Conservation (phyloP, 1,284 basidiomycete species). For the Microbotryomycetes sp. region DNA sequence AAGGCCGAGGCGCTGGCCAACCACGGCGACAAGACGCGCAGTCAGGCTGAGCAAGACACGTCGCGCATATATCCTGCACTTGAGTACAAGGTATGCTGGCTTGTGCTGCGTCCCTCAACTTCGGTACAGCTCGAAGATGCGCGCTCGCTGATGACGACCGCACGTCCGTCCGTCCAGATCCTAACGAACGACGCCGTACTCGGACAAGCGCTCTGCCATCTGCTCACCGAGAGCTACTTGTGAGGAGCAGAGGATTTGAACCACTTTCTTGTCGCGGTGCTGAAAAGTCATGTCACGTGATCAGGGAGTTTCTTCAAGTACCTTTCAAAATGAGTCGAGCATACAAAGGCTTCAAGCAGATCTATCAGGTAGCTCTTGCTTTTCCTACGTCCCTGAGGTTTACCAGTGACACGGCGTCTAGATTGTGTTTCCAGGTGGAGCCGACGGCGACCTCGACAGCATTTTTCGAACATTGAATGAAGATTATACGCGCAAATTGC, state of each 20-base stretch:
- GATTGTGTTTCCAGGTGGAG: slow-evolving; percentile 30
- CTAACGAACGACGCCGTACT: slow-evolving; percentile 29
- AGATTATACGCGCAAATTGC: slow-evolving; percentile 15
- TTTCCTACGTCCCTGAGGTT: background rate
- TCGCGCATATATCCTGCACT: slow-evolving; percentile 17
- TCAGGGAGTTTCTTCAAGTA: slow-evolving; percentile 21
- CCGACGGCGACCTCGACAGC: slow-evolving; percentile 21
- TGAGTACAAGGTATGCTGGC: slow-evolving; percentile 27
- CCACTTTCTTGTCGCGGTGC: background rate
- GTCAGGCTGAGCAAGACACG: slow-evolving; percentile 7
- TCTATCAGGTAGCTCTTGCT: background rate
- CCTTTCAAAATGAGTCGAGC: slow-evolving; percentile 33
- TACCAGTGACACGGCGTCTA: background rate
- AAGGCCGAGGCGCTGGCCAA: slow-evolving; percentile 23
- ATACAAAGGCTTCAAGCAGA: slow-evolving; percentile 25
- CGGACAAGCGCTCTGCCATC: slow-evolving; percentile 28
- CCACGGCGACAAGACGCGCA: slow-evolving; percentile 2
- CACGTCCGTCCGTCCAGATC: slow-evolving; percentile 3
- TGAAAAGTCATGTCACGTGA: background rate
- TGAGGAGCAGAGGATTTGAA: background rate
- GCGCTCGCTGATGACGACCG: background rate
- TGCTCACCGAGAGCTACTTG: slow-evolving; percentile 30
- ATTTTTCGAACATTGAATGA: slow-evolving; percentile 32
- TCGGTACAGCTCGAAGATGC: background rate
- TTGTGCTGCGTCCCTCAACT: background rate